A percentile compares a stretch with the other conserved stretches of the same genome.
phyloP scores from a whole-genome alignment of 345 rosid genomes.

The Cardamine chenopodiifolia region DNA sequence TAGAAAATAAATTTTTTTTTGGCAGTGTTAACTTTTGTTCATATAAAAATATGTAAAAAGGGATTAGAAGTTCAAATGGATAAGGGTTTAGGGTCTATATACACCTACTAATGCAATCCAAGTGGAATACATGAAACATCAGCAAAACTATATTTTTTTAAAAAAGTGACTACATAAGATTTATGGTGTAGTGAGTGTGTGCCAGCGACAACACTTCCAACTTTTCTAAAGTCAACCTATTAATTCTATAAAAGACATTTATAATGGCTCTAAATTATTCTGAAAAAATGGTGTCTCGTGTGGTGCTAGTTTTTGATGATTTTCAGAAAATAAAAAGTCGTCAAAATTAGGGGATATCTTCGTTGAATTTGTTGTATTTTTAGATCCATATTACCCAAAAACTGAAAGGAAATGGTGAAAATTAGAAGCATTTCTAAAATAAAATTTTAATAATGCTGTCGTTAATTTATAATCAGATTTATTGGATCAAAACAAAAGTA shows the following conservation, averaged over 20 bases:
- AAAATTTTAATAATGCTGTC: neutral
- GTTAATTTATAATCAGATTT: neutral
- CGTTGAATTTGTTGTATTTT: neutral
- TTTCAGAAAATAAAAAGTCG: neutral
- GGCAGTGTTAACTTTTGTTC: constrained; percentile 19
- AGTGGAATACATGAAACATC: constrained; percentile 40
- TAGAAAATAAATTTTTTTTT: constrained; percentile 13
- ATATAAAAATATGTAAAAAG: neutral
- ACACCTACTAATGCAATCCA: constrained; percentile 34
- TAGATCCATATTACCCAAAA: neutral
- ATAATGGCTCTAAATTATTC: constrained; percentile 9
- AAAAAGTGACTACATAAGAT: neutral
- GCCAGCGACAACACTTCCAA: constrained; percentile 39
- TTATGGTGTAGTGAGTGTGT: constrained; percentile 37
- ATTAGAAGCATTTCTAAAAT: neutral
- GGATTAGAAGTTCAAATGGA: constrained; percentile 25
- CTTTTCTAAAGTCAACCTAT: constrained; percentile 41
- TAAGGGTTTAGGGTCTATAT: constrained; percentile 25
- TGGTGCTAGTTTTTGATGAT: neutral
- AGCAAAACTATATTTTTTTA: neutral
- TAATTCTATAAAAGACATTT: neutral
- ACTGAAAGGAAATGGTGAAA: constrained; percentile 4
- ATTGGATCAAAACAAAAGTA: neutral
- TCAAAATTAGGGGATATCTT: neutral
- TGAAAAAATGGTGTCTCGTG: neutral